Evolutionary conservation across 371 early-diverging fungal genomes (phyloP).

Genomic region (Mortierella sp.): DNA sequence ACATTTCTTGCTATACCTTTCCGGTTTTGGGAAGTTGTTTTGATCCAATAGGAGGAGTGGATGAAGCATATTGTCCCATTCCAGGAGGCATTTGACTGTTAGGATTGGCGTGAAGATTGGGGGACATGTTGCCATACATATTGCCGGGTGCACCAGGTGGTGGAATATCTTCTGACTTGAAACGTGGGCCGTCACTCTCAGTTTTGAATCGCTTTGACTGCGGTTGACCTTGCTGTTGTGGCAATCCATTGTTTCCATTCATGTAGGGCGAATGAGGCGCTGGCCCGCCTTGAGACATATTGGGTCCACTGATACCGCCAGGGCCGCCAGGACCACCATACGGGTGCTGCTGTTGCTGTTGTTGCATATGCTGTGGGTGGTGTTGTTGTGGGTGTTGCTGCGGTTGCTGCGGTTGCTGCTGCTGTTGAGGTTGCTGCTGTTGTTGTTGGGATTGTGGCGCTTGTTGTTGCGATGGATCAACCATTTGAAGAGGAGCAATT

Average conservation of each 20-base stretch:
- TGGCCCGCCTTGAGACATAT: conserved; percentile 33
- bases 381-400: conserved; percentile 46
- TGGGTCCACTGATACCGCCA: conserved; percentile 27
- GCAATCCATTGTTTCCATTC: conserved; percentile 49
- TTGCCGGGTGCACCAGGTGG: conserved; percentile 45
- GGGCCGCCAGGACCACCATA: conserved; percentile 52
- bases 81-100: conserved; percentile 48
- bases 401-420: conserved; percentile 52
- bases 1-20: conserved; percentile 40
- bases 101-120: conserved; percentile 43
- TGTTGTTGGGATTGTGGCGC: conserved; percentile 48
- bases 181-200: conserved; percentile 46
- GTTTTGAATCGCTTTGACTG: conserved; percentile 57
- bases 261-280: conserved; percentile 55
- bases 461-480: conserved; percentile 60
- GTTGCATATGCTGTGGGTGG: conserved; percentile 18
- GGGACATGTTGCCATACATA: conserved; percentile 57
- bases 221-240: conserved; percentile 44
- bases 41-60: conserved; percentile 42
- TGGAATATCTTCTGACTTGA: conserved; percentile 45
- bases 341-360: conserved; percentile 45
- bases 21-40: conserved; percentile 39
- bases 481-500: conserved; percentile 61
- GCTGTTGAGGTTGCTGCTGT: conserved; percentile 57
- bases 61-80: conserved; percentile 42